A percentile compares a stretch with the other conserved stretches of the same genome.
Evolutionary conservation across 1,284 basidiomycete genomes (phyloP).

Genomic region (Psilocybe mexicana): DNA sequence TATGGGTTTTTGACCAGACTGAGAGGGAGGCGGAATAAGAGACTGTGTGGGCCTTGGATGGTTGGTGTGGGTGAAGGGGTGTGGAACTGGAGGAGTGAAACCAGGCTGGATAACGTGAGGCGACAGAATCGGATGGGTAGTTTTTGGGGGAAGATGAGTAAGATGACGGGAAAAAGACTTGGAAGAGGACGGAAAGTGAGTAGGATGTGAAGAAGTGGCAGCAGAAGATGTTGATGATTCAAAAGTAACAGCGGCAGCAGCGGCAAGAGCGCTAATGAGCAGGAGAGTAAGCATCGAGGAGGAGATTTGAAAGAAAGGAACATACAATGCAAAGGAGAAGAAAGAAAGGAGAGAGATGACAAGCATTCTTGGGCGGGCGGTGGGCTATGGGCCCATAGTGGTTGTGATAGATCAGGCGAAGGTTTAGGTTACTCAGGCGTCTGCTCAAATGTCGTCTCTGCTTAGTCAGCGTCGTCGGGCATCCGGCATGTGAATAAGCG

Average conservation of each 20-base stretch:
- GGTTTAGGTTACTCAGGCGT: background rate
- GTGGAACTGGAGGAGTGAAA: constrained; percentile 3
- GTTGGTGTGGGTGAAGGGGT: background rate
- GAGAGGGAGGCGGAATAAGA: constrained; percentile 9
- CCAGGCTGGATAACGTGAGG: background rate
- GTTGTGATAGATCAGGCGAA: constrained; percentile 1
- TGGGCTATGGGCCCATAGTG: constrained; percentile 20
- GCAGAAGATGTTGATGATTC: background rate
- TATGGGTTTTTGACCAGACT: constrained; percentile 25
- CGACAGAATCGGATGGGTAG: background rate
- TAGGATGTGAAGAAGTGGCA: constrained; percentile 5
- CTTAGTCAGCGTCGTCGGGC: constrained; percentile 4
- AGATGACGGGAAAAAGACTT: background rate
- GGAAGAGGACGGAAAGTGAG: constrained; percentile 2
- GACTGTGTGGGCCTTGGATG: constrained; percentile 7
- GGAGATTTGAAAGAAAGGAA: background rate
- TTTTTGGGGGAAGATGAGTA: constrained; percentile 1
- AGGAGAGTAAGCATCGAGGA: background rate
- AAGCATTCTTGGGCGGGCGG: constrained; percentile 3
- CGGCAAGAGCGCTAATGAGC: background rate
- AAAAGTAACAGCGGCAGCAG: constrained; percentile 3
- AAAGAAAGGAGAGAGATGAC: constrained; percentile 14
- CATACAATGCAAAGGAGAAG: constrained; percentile 13
- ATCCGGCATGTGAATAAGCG: constrained; percentile 23
- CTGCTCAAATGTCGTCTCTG: background rate